Conservation (phyloP, 768 basidiomycete species). For the Tylopilus subfusipes region DNA sequence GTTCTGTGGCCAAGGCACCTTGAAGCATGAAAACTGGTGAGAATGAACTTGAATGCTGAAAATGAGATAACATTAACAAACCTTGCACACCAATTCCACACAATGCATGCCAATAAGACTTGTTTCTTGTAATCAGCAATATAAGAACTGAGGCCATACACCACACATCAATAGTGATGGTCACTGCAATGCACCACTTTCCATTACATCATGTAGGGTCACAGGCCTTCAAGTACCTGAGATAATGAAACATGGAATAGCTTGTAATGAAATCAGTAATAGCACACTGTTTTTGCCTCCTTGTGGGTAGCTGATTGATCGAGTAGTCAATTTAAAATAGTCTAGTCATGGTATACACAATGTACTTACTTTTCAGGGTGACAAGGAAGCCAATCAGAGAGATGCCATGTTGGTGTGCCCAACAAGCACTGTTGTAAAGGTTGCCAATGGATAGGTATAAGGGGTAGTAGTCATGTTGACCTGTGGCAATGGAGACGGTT, state of each 20-base stretch:
- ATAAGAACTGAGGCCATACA: background rate
- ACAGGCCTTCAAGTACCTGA: background rate
- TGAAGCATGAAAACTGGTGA: background rate
- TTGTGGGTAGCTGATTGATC: no score
- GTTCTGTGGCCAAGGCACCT: background rate
- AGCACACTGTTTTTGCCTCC: no score
- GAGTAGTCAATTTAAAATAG: no score
- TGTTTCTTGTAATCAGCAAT: background rate
- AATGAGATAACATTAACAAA: background rate
- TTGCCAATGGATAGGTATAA: no score
- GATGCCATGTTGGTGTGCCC: no score
- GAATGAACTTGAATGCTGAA: no score
- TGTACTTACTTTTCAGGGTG: no score
- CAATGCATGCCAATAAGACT: background rate
- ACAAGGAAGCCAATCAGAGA: no score
- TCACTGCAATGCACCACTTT: background rate
- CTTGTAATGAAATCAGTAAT: background rate
- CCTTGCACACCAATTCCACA: background rate
- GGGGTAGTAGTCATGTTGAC: no score
- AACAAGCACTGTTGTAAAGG: no score
- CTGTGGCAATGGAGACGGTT: no score
- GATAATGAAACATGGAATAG: background rate
- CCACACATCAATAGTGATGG: background rate
- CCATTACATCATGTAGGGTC: background rate
- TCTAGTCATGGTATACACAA: no score